These are phyloP conservation scores for Gnomoniopsis sp. DNA, from an alignment of 2,329 filamentous ascomycete genomes.

Conservation along the genomic window DNA sequence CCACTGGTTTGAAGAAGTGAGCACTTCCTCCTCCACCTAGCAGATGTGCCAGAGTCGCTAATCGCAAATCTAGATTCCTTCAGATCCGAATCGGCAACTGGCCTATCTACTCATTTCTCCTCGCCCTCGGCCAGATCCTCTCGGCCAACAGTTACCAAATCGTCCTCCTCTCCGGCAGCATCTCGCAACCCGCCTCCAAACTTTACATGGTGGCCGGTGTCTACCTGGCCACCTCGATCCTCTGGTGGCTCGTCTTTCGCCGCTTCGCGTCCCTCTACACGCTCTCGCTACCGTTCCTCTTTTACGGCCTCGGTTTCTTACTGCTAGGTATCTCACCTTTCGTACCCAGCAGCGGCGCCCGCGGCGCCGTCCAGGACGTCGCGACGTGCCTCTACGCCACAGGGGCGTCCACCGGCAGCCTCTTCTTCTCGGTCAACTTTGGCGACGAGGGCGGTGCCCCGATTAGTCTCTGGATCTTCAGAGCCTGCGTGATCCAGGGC, in stretches of 20 bases:
- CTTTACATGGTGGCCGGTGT: conserved; percentile 59
- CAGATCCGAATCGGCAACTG: conserved; percentile 57
- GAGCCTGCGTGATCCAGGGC: conserved; percentile 61
- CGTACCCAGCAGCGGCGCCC: conserved; percentile 27
- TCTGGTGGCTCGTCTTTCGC: conserved; percentile 64
- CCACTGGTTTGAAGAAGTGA: conserved; percentile 49
- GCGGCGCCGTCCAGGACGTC: conserved; percentile 50
- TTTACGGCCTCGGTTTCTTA: conserved; percentile 62
- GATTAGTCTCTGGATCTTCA: conserved; percentile 35
- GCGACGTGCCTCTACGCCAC: conserved; percentile 60
- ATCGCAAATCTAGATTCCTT: conserved; percentile 29
- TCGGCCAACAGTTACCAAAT: conserved; percentile 67
- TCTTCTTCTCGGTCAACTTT: conserved; percentile 67
- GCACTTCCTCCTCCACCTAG: background rate
- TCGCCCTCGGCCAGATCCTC: conserved; percentile 62
- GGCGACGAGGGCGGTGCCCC: conserved; percentile 39
- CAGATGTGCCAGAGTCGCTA: background rate
- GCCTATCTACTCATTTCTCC: conserved; percentile 60
- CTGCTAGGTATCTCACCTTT: conserved; percentile 62
- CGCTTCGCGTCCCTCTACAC: conserved; percentile 53
- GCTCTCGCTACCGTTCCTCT: conserved; percentile 58
- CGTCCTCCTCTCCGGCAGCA: conserved; percentile 60
- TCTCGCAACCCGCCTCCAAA: conserved; percentile 55
- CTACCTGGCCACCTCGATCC: conserved; percentile 53
- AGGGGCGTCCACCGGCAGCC: conserved; percentile 59